Conservation (phyloP, 768 basidiomycete genomes). For the Dentipellis fragilis region DNA sequence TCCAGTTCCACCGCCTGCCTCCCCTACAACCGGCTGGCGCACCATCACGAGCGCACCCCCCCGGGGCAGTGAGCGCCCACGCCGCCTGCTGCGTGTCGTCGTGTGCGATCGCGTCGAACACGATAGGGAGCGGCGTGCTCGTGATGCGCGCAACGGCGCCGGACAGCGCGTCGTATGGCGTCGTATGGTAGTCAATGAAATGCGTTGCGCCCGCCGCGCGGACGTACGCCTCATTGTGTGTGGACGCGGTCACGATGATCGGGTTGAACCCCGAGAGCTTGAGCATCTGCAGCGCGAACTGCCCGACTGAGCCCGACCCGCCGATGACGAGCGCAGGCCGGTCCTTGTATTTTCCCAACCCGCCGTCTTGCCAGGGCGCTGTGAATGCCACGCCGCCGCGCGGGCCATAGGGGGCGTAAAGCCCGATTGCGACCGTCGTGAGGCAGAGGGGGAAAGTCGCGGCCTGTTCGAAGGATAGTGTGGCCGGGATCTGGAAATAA, state of each 20-base stretch:
- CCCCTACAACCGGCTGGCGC: slow-evolving; percentile 5
- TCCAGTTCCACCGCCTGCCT: slow-evolving; percentile 3
- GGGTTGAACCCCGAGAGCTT: slow-evolving; percentile 9
- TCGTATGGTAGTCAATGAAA: slow-evolving; percentile 6
- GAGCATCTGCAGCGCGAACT: slow-evolving; percentile 8
- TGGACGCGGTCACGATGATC: slow-evolving; percentile 8
- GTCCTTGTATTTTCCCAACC: slow-evolving; percentile 2
- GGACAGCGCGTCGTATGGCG: neutral
- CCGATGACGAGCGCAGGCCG: slow-evolving; percentile 11
- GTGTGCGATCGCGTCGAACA: slow-evolving; percentile 9
- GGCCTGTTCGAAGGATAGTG: slow-evolving; percentile 15
- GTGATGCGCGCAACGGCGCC: slow-evolving; percentile 6
- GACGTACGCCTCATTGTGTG: slow-evolving; percentile 5
- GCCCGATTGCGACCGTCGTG: slow-evolving; percentile 16
- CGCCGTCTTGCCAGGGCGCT: slow-evolving; percentile 6
- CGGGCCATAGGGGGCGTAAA: slow-evolving; percentile 6
- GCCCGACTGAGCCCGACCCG: slow-evolving; percentile 12
- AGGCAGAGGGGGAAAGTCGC: slow-evolving; percentile 16
- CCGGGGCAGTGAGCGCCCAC: slow-evolving; percentile 10
- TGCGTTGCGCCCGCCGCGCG: slow-evolving; percentile 10
- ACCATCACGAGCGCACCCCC: slow-evolving; percentile 10
- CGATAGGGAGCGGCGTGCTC: slow-evolving; percentile 6
- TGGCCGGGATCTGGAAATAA: slow-evolving; percentile 9
- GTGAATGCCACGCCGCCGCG: slow-evolving; percentile 2
- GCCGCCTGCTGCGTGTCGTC: slow-evolving; percentile 6